These are phyloP conservation scores for Globisporangium nodosum DNA, from an alignment of 352 stramenopile species.

Conservation along the genomic window DNA sequence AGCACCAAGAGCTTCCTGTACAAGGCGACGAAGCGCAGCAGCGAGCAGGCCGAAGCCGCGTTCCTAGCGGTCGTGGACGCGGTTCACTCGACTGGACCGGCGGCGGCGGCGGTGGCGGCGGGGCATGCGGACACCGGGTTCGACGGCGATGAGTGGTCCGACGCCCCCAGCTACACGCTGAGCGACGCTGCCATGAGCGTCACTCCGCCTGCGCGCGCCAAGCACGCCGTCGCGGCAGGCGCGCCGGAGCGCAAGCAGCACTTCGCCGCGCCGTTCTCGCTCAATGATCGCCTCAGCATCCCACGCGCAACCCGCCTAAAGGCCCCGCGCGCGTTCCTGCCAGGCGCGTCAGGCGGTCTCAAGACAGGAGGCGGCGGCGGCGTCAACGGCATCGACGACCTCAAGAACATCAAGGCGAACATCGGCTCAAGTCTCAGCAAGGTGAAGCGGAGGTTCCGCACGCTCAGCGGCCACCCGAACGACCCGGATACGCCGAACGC, in stretches of 20 bases:
- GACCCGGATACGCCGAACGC: slow-evolving; percentile 18
- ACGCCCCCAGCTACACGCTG: slow-evolving; percentile 25
- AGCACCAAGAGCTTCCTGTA: slow-evolving; percentile 65
- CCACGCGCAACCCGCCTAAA: slow-evolving; percentile 47
- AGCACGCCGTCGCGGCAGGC: slow-evolving; percentile 16
- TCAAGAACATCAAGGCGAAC: slow-evolving; percentile 73
- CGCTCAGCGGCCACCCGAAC: slow-evolving; percentile 48
- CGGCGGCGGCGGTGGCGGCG: slow-evolving; percentile 17
- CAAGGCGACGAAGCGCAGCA: slow-evolving; percentile 58
- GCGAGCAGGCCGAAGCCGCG: slow-evolving; percentile 62
- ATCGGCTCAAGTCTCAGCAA: slow-evolving; percentile 75
- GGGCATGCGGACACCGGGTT: slow-evolving; percentile 26
- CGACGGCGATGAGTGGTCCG: slow-evolving; percentile 53
- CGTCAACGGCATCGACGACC: slow-evolving; percentile 44
- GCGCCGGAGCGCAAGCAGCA: slow-evolving; percentile 29
- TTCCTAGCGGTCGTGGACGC: slow-evolving; percentile 66
- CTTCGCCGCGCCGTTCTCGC: slow-evolving; percentile 44
- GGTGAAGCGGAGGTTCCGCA: slow-evolving; percentile 66
- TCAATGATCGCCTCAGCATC: slow-evolving; percentile 60
- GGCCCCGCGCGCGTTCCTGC: slow-evolving; percentile 34
- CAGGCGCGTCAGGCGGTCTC: slow-evolving; percentile 1
- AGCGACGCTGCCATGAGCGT: slow-evolving; percentile 14
- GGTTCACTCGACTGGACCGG: slow-evolving; percentile 42
- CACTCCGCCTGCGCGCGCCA: slow-evolving; percentile 1
- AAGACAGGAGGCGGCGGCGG: slow-evolving; percentile 16